A percentile compares a stretch with the other conserved stretches of the same genome.
These are phyloP conservation scores for Glebionis coronaria DNA, from an alignment of 129 eudicot genomes.

Conservation along the genomic window DNA sequence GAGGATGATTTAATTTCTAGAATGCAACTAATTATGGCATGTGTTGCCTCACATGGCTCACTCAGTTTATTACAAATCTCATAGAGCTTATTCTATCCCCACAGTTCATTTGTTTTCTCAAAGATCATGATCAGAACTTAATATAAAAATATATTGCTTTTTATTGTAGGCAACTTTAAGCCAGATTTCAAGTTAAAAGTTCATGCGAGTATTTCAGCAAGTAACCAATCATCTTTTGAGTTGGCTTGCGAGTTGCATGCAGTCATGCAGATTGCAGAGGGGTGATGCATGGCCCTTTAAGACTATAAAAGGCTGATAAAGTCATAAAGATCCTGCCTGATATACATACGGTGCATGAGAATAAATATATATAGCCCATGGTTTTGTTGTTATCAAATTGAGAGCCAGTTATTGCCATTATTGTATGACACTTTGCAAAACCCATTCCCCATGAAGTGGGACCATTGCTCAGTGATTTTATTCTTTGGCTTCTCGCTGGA, in stretches of 20 bases:
- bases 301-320: not conserved
- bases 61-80: constrained; percentile 13
- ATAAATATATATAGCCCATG: constrained; percentile 3
- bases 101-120: constrained; percentile 13
- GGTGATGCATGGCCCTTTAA: not conserved
- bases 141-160: not conserved
- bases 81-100: constrained; percentile 22
- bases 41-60: constrained; percentile 26
- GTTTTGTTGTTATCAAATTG: not conserved
- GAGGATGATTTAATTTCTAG: constrained; percentile 12
- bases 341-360: not conserved
- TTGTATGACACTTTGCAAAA: not conserved
- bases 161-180: not conserved
- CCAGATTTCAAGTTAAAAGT: not conserved
- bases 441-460: constrained; percentile 12
- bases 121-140: constrained; percentile 15
- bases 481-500: constrained; percentile 1
- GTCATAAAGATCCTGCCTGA: not conserved
- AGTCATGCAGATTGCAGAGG: not conserved
- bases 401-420: constrained; percentile 20
- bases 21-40: not conserved
- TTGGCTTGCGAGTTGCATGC: constrained; percentile 13
- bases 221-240: not conserved
- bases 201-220: not conserved
- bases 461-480: constrained; percentile 18